These are phyloP conservation scores for Suillus subluteus DNA, from an alignment of 768 basidiomycete genomes.

Conservation along the genomic window DNA sequence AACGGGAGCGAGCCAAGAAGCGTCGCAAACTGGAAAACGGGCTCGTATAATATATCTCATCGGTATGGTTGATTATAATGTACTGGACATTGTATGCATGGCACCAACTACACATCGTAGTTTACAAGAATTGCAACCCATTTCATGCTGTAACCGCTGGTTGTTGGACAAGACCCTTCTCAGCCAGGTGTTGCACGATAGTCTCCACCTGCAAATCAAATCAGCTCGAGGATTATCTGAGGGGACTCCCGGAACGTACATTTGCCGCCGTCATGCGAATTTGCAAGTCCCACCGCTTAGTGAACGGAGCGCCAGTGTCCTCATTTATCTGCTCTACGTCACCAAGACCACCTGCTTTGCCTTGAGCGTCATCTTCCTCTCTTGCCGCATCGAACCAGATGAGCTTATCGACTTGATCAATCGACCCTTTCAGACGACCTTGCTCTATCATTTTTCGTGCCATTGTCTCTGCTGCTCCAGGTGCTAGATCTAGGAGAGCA, in stretches of 20 bases:
- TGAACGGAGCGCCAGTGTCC: slow-evolving; percentile 87
- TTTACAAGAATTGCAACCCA: slow-evolving; percentile 12
- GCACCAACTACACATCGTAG: slow-evolving; percentile 17
- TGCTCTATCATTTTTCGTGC: slow-evolving; percentile 99
- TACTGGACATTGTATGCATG: slow-evolving; percentile 28
- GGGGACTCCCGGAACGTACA: slow-evolving; percentile 46
- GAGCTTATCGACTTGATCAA: slow-evolving; percentile 94
- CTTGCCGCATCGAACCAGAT: slow-evolving; percentile 90
- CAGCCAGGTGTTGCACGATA: slow-evolving; percentile 80
- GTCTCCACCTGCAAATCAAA: slow-evolving; percentile 66
- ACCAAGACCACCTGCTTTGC: slow-evolving; percentile 91
- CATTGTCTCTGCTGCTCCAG: slow-evolving; percentile 95
- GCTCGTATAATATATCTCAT: slow-evolving; percentile 16
- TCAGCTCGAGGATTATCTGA: slow-evolving; percentile 11
- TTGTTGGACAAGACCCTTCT: slow-evolving; percentile 63
- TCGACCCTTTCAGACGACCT: slow-evolving; percentile 87
- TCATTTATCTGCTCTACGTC: slow-evolving; percentile 85
- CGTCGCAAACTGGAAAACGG: slow-evolving; percentile 65
- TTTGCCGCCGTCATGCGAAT: slow-evolving; percentile 88
- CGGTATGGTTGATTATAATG: slow-evolving; percentile 27
- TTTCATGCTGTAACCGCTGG: slow-evolving; percentile 27
- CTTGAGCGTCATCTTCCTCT: slow-evolving; percentile 92
- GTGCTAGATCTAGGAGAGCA: slow-evolving; percentile 83
- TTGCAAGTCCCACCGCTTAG: slow-evolving; percentile 95
- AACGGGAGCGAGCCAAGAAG: slow-evolving; percentile 85